Conservation (phyloP, 75 land plant species). For the Isoetes taiwanensis region DNA sequence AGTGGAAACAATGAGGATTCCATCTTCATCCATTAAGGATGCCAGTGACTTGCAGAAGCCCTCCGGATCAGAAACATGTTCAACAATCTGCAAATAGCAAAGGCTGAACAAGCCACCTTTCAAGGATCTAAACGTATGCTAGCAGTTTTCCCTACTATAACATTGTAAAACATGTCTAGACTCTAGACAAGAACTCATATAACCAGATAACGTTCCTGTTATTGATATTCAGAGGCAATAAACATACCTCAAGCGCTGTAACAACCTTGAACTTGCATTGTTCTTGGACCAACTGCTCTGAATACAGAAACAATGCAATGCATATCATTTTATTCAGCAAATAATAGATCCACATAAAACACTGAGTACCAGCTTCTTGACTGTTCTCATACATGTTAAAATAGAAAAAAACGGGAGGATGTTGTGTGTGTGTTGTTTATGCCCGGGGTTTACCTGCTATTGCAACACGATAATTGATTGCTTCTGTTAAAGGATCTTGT, state of each 20-base stretch:
- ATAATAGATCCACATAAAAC: too few relatives aligned
- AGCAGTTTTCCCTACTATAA: too few relatives aligned
- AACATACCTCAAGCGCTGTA: conserved; percentile 62
- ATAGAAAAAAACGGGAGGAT: too few relatives aligned
- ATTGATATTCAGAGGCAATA: neutral
- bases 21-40: conserved; percentile 41
- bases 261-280: conserved; percentile 73
- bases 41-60: conserved; percentile 73
- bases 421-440: too few relatives aligned
- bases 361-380: too few relatives aligned
- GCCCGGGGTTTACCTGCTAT: conserved; percentile 99
- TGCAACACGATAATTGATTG: conserved; percentile 52
- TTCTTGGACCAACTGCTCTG: conserved; percentile 78
- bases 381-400: too few relatives aligned
- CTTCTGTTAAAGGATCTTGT: conserved; percentile 57
- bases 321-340: too few relatives aligned
- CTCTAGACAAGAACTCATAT: neutral
- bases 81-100: conserved; percentile 63
- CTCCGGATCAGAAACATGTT: conserved; percentile 86
- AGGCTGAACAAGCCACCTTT: too few relatives aligned
- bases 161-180: too few relatives aligned
- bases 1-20: conserved; percentile 75
- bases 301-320: neutral
- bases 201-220: neutral
- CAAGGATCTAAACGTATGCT: too few relatives aligned